Evolutionary conservation across 2,329 filamentous ascomycete genomes (phyloP).

Genomic region (Colletotrichum sp.): DNA sequence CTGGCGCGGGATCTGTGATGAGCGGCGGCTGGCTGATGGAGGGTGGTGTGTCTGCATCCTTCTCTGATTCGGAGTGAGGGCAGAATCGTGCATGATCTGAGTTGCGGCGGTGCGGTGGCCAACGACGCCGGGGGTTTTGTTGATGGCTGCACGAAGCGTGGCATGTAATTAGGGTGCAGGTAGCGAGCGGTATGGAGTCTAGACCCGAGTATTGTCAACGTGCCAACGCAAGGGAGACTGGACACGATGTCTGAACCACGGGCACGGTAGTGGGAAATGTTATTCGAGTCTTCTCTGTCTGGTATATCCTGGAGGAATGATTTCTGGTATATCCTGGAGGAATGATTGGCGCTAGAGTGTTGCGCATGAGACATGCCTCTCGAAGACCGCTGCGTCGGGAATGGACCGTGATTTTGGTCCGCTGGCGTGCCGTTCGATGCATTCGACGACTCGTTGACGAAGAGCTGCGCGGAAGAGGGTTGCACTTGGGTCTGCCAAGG

Average conservation of each 20-base stretch:
- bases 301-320: background rate
- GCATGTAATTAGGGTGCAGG: background rate
- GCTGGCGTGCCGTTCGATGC: background rate
- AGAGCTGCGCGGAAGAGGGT: background rate
- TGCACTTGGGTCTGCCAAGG: background rate
- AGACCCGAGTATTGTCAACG: background rate
- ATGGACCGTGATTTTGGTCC: background rate
- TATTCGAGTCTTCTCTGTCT: background rate
- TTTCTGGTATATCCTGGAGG: background rate
- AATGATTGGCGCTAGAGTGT: background rate
- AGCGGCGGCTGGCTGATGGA: background rate
- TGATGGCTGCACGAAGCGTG: background rate
- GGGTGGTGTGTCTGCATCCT: background rate
- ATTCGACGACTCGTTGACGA: background rate
- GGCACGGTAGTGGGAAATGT: background rate
- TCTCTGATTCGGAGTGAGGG: background rate
- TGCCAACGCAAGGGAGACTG: background rate
- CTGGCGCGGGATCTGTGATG: background rate
- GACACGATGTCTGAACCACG: slow-evolving; percentile 1
- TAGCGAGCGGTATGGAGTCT: background rate
- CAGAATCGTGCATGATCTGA: background rate
- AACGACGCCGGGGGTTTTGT: background rate
- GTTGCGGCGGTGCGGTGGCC: background rate
- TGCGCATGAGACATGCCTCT: background rate
- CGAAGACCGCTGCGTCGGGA: background rate